Percentiles rank a stretch among this genome's conserved stretches.
Evolutionary conservation across 305 asterid genomes (phyloP).

Genomic region (Coffea humblotiana): DNA sequence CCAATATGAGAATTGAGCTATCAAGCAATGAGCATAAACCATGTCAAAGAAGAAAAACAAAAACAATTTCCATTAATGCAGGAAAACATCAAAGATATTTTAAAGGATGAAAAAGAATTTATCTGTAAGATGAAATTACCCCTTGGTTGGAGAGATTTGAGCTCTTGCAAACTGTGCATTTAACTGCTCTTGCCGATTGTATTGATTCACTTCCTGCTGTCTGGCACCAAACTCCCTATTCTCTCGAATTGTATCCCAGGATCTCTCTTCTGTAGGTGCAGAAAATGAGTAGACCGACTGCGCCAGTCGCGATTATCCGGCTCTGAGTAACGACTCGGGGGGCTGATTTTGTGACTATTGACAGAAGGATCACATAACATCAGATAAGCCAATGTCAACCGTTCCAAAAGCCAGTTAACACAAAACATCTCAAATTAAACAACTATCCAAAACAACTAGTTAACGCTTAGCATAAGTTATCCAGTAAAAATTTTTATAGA

Average conservation of each 20-base stretch:
- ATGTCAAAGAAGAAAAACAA: background rate
- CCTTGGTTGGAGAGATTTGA: constrained; percentile 59
- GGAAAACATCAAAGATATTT: background rate
- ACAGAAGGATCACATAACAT: constrained; percentile 4
- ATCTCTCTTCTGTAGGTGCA: constrained; percentile 63
- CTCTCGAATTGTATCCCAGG: constrained; percentile 67
- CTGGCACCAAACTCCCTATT: constrained; percentile 39
- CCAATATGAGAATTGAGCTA: background rate
- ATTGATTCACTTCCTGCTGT: constrained; percentile 51
- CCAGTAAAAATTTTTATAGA: background rate
- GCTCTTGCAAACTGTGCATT: constrained; percentile 53
- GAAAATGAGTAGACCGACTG: constrained; percentile 59
- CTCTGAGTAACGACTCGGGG: constrained; percentile 70
- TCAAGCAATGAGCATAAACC: background rate
- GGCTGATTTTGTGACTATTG: constrained; percentile 46
- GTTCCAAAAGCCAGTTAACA: background rate
- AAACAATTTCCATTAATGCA: background rate
- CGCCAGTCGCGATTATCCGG: constrained; percentile 93
- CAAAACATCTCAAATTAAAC: background rate
- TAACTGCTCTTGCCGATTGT: constrained; percentile 59
- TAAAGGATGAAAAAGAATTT: background rate
- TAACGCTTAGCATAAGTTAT: background rate
- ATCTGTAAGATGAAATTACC: constrained; percentile 39
- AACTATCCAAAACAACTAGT: background rate
- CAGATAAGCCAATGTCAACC: background rate